Percentiles rank a stretch among this genome's conserved stretches.
Evolutionary conservation across 1,284 basidiomycete species (phyloP).

Genomic region (Apiotrichum gracile): DNA sequence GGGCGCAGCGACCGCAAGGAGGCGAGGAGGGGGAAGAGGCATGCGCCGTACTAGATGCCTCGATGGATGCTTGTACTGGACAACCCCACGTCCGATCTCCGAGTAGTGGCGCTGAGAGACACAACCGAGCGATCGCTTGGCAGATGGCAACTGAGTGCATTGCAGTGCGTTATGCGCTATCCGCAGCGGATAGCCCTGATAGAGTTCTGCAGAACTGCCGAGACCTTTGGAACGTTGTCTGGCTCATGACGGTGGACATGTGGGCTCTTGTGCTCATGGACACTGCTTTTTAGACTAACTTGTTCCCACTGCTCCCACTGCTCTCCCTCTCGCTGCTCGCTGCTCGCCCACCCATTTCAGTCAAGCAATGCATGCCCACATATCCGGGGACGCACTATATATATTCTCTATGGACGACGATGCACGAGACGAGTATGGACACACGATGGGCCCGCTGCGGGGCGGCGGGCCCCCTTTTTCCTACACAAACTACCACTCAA

Average conservation of each 20-base stretch:
- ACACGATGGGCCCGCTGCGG: not conserved
- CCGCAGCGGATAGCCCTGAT: too few relatives aligned
- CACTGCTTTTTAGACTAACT: not conserved
- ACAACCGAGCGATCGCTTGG: too few relatives aligned
- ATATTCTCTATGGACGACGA: conserved; percentile 4
- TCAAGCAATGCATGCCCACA: conserved; percentile 2
- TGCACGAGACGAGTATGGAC: not conserved
- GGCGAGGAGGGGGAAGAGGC: conserved; percentile 8
- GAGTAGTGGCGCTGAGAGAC: too few relatives aligned
- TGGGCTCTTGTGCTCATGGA: too few relatives aligned
- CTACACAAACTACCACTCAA: conserved; percentile 1
- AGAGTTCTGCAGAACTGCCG: too few relatives aligned
- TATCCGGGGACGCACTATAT: conserved; percentile 1
- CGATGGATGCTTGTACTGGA: not conserved
- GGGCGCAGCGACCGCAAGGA: not conserved
- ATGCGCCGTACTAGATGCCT: conserved; percentile 13
- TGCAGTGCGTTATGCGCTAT: too few relatives aligned
- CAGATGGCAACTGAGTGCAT: too few relatives aligned
- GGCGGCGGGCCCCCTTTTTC: not conserved
- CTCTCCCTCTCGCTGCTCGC: not conserved
- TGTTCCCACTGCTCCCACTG: too few relatives aligned
- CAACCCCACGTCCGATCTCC: too few relatives aligned
- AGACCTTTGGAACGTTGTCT: too few relatives aligned
- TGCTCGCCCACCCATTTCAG: not conserved
- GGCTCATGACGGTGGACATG: too few relatives aligned